Evolutionary conservation across 2,329 filamentous ascomycete genomes (phyloP), one percentile per base, ranked within the genome.

Genomic region (Coleophoma eucalyptorum): DNA sequence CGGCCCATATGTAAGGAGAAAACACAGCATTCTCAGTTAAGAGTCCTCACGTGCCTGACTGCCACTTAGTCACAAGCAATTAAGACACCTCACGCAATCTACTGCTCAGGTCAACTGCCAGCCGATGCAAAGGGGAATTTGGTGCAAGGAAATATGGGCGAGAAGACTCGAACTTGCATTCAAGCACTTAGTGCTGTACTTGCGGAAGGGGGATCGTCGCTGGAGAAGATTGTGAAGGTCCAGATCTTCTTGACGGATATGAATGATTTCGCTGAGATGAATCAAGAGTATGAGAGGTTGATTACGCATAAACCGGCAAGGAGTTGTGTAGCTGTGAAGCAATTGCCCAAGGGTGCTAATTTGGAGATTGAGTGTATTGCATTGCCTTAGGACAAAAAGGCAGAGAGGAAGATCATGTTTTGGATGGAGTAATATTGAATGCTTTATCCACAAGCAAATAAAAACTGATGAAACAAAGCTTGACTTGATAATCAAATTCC

Each of bases 361-460:
- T 84, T 96, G 20, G 91, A 96, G 78, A 94, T 96, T 67, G 90
- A 96, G 79, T 89, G 84, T 67, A 87, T 94, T 75, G 90, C 90
- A 50, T 76, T 87, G 50, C 78, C 84, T 54, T 82, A 68, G 68
- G 51, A 48, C 15, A 42, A 42, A 26, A 26, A 26, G n/a, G 26
- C 10, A 26, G 21, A 26, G 7, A 8, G 26, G 10, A 8, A 26
- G 3, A 26, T 3, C 10, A 2, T 26, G 10, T 26, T 7, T 5
- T 26, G 3, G 26, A 26, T 26, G 2, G 26, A 2, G 10, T 6
- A 5, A 8, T 7, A 8, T 2, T 26, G 26, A 26, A 26, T 26
- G 6, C 26, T 5, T 8, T 26, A 5, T 6, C 6, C 26, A 6
- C 26, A 26, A 26, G 6, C 26, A 5, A 26, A 26, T 26, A 2